A percentile compares a stretch with the other conserved stretches of the same genome.
Conservation (phyloP, 805 yeast genomes). For the Vanderwaltozyma polyspora region DNA sequence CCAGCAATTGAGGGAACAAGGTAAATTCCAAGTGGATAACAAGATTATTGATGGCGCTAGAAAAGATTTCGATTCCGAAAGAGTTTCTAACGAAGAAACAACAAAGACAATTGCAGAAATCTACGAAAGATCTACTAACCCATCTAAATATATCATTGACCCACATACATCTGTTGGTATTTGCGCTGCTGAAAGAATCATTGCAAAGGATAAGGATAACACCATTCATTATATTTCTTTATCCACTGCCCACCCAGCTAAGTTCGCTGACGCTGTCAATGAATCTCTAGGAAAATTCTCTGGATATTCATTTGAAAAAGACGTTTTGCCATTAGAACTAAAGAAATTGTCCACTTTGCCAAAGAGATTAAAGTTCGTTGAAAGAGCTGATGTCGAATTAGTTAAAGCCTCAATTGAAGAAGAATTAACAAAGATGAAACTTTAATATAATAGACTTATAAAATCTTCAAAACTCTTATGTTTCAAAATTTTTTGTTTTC, state of each 20-base stretch:
- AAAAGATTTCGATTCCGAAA: conserved; percentile 61
- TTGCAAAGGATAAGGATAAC: conserved; percentile 32
- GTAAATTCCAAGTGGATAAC: conserved; percentile 62
- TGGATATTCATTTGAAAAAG: conserved; percentile 75
- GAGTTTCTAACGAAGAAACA: conserved; percentile 71
- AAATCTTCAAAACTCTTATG: too few relatives aligned
- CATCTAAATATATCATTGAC: conserved; percentile 70
- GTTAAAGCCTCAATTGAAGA: conserved; percentile 69
- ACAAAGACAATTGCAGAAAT: conserved; percentile 62
- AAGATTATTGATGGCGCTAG: conserved; percentile 57
- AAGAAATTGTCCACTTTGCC: conserved; percentile 57
- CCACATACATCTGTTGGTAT: conserved; percentile 97
- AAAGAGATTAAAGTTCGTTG: conserved; percentile 63
- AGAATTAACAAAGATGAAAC: conserved; percentile 46
- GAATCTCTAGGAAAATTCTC: conserved; percentile 53
- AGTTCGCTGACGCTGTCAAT: conserved; percentile 92
- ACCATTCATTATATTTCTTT: conserved; percentile 53
- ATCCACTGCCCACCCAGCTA: conserved; percentile 98
- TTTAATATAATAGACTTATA: too few relatives aligned
- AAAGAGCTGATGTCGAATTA: conserved; percentile 58
- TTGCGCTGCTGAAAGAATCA: conserved; percentile 56
- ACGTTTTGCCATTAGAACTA: conserved; percentile 84
- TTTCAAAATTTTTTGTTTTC: too few relatives aligned
- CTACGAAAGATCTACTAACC: conserved; percentile 44
- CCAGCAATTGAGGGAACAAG: conserved; percentile 60